These are phyloP conservation scores for Ormosia emarginata DNA, from an alignment of 306 rosid genomes.

Conservation along the genomic window DNA sequence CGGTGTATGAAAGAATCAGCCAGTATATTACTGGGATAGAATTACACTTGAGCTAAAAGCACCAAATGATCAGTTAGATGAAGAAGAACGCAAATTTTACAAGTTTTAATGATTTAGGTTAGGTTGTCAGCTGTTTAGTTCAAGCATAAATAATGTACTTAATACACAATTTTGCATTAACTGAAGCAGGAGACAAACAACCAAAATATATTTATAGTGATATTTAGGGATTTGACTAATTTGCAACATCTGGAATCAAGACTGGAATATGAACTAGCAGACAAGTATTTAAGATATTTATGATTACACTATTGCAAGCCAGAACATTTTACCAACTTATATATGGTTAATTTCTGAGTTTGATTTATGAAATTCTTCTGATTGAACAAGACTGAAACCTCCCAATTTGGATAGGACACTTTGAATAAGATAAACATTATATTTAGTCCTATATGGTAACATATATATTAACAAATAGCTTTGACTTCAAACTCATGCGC, in stretches of 20 bases:
- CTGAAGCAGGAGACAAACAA: not conserved
- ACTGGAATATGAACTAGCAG: not conserved
- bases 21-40: not conserved
- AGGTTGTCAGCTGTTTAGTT: not conserved
- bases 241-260: not conserved
- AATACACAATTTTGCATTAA: not conserved
- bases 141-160: not conserved
- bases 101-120: not conserved
- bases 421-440: too few relatives aligned
- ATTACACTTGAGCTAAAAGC: not conserved
- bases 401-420: not conserved
- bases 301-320: not conserved
- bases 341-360: not conserved
- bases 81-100: not conserved
- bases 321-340: not conserved
- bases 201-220: not conserved
- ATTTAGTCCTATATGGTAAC: not conserved
- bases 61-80: not conserved
- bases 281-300: not conserved
- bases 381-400: not conserved
- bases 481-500: not conserved
- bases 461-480: too few relatives aligned
- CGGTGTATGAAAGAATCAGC: not conserved
- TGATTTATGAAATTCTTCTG: not conserved
- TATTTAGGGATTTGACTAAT: not conserved